Base-by-base conservation (phyloP, 2,329 filamentous ascomycete genomes). In the Hyphodiscus sp. region DNA sequence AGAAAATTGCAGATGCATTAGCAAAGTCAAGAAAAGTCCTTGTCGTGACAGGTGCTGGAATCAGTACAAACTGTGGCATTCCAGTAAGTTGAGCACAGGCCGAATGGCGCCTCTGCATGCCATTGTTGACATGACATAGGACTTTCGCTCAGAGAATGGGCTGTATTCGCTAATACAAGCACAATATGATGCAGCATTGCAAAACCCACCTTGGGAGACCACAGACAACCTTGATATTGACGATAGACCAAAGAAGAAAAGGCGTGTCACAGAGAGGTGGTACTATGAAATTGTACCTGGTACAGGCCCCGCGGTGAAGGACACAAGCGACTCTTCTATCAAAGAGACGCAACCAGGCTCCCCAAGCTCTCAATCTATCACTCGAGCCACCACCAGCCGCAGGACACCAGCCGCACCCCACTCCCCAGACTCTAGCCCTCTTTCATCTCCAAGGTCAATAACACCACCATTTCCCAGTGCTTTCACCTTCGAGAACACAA, bases 41-140 rank as follows among this genome's bases (percentile, higher is more conserved):
- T 9, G 80, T 89, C 19, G 75, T 89, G 30, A 89, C 86, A 0
- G 85, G 86, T 48, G 85, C 85, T 47, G 85, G 85, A 50, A 89
- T 89, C 65, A 87, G 83, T 65, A 89, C 86, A 49, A 89, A 87
- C 66, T 87, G 83, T 58, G 86, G 86, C 52, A 89, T 89, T 65
- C 85, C 85, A 49, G 85, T 88, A 73, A 64, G 78, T 67, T 13
- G 33, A 38, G 33, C 33, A 38, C 33, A 38, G 33, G 11, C 33
- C 33, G 33, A 13, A 15, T 38, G 33, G 4, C 16, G 33, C 4
- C 33, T 38, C 4, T 38, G 33, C 16, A 20, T 18, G 6, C 9
- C 49, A 47, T 53, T 51, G 38, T 13, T 54, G 49, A 62, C 58
- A 49, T 58, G 20, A 67, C 57, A 65, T 58, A 86, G 83, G 85